Conservation (phyloP, 108 stramenopile genomes). For the Licmophora abbreviata region DNA sequence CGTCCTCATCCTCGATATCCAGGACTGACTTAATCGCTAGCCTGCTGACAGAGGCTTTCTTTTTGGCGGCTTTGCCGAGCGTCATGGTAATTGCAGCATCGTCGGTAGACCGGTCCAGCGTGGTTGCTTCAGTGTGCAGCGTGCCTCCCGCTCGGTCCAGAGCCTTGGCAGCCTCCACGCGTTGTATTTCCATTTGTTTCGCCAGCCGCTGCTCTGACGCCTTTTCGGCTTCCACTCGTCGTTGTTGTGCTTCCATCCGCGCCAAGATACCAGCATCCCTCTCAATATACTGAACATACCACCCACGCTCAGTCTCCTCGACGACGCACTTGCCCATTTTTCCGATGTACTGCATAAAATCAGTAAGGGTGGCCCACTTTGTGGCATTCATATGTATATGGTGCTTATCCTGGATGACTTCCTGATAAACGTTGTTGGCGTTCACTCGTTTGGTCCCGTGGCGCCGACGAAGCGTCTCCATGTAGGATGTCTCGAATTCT, state of each 20-base stretch:
- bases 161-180: conserved; percentile 73
- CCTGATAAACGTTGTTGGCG: conserved; percentile 97
- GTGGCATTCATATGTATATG: conserved; percentile 99
- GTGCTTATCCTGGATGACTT: conserved; percentile 93
- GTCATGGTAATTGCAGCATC: conserved; percentile 21
- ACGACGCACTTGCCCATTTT: conserved; percentile 85
- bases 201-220: conserved; percentile 31
- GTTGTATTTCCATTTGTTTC: conserved; percentile 42
- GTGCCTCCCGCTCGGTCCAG: conserved; percentile 56
- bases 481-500: conserved; percentile 83
- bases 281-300: conserved; percentile 95
- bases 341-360: conserved; percentile 97
- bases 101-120: conserved; percentile 24
- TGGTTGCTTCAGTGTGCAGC: conserved; percentile 43
- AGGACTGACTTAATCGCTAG: too few species aligned
- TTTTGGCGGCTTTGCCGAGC: too few species aligned
- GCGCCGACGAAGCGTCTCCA: conserved; percentile 80
- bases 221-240: conserved; percentile 47
- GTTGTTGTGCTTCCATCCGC: conserved; percentile 32
- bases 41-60: too few species aligned
- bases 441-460: conserved; percentile 90
- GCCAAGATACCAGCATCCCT: conserved; percentile 64
- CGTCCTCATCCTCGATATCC: too few species aligned
- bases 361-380: conserved; percentile 87
- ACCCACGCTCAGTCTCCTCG: conserved; percentile 97